phyloP scores from a whole-genome alignment of 1,284 basidiomycete genomes.

The Moesziomyces parantarcticus region DNA sequence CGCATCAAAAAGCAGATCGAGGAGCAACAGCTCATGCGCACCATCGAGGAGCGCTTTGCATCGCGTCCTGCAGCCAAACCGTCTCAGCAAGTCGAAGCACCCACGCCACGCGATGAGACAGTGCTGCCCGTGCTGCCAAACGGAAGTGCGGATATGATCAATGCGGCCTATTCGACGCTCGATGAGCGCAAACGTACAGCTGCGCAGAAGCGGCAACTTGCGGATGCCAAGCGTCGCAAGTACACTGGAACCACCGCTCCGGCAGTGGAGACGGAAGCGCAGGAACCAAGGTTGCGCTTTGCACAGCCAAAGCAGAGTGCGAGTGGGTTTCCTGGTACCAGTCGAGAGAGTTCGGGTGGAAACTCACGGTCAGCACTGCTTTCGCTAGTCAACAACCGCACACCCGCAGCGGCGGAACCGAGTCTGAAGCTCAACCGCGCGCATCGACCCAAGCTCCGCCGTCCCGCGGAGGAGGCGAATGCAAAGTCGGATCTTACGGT shows the following conservation, averaged over 20 bases:
- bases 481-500: slow-evolving; percentile 12
- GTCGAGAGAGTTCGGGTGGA: too few relatives aligned
- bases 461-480: slow-evolving; percentile 9
- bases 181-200: slow-evolving; percentile 34
- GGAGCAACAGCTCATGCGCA: slow-evolving; percentile 29
- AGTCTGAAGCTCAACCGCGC: slow-evolving; percentile 24
- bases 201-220: slow-evolving; percentile 1
- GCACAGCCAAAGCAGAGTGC: neutral
- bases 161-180: slow-evolving; percentile 36
- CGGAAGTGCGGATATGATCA: slow-evolving; percentile 32
- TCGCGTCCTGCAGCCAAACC: neutral
- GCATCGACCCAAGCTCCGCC: slow-evolving; percentile 36
- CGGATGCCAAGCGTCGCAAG: slow-evolving; percentile 22
- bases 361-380: slow-evolving; percentile 25
- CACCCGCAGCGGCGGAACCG: slow-evolving; percentile 3
- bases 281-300: slow-evolving; percentile 2
- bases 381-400: slow-evolving; percentile 8
- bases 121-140: slow-evolving; percentile 25
- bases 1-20: slow-evolving; percentile 32
- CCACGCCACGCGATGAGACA: neutral
- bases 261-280: slow-evolving; percentile 5
- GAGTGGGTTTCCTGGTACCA: too few relatives aligned
- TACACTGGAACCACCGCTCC: slow-evolving; percentile 23
- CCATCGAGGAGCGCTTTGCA: slow-evolving; percentile 30
- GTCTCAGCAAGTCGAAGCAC: neutral